phyloP scores from a whole-genome alignment of 1,139 yeast genomes.

The Hemisphaericaspora subhashii region DNA sequence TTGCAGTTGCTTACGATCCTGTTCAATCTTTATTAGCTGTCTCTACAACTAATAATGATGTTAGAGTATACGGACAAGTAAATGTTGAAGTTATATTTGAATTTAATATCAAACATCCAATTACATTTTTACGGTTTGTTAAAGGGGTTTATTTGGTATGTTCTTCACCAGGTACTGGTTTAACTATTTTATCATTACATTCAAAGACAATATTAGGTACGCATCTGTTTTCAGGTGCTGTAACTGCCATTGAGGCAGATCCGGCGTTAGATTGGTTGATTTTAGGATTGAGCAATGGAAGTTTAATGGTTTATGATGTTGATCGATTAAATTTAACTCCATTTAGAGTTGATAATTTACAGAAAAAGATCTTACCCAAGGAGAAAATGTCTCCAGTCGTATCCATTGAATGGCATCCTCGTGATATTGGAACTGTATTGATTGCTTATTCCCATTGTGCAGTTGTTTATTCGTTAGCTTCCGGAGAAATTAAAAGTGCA shows the following conservation, averaged over 20 bases:
- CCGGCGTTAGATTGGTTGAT: constrained; percentile 88
- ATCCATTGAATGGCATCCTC: constrained; percentile 77
- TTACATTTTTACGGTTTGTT: constrained; percentile 61
- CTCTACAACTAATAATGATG: constrained; percentile 67
- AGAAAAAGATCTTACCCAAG: constrained; percentile 52
- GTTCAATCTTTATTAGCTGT: constrained; percentile 84
- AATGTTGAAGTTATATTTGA: constrained; percentile 74
- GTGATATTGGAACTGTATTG: constrained; percentile 79
- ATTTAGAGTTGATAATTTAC: constrained; percentile 69
- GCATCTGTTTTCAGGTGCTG: constrained; percentile 59
- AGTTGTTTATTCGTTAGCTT: constrained; percentile 64
- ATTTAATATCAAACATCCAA: constrained; percentile 49
- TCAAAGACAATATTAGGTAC: constrained; percentile 58
- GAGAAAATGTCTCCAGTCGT: constrained; percentile 60
- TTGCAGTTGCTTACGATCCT: constrained; percentile 79
- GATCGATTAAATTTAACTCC: constrained; percentile 73
- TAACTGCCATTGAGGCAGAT: constrained; percentile 72
- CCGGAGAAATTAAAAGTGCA: constrained; percentile 54
- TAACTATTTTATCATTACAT: constrained; percentile 70
- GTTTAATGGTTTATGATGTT: constrained; percentile 73
- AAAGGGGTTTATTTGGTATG: constrained; percentile 79
- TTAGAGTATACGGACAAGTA: constrained; percentile 82
- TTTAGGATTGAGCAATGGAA: constrained; percentile 79
- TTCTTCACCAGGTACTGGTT: constrained; percentile 42
- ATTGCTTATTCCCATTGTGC: constrained; percentile 74